Evolutionary conservation across 257 asterid species (phyloP), one percentile per base, ranked within the genome.

Genomic region (Gentiana dahurica): DNA sequence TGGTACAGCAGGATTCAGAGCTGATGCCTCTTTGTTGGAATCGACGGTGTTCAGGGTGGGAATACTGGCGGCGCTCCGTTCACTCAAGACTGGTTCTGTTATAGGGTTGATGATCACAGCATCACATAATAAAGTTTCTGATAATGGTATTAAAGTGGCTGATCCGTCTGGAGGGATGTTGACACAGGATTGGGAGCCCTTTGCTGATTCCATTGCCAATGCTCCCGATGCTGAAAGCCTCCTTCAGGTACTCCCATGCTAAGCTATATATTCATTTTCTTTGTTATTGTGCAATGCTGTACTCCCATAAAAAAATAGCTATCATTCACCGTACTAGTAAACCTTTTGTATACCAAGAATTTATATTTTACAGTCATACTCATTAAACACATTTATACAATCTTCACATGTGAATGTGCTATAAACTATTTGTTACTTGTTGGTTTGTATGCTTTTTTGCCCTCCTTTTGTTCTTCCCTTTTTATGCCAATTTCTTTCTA

Each of bases 91-190:
- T 5, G 65, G 72, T 24, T 84, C 95, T 0, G 77, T 69, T 46
- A 77, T 66, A 11, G 98, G 97, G 10, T 64, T 91, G 50, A 87
- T 87, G 98, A 85, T 91, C 75, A 91, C 97, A 3, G 97, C 98
- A 34, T 91, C 98, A 12, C 98, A 91, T 77, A 91, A 91, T 49
- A 35, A 73, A 63, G 76, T 80, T 5, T 77, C 85, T 0, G 95
- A 88, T 65, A 88, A 88, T 65, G 98, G 98, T 34, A 73, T 92
- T 71, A 92, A 92, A 73, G 73, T 91, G 13, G 94, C 95, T 13
- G 95, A 92, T 34, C 84, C 93, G 4, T 71, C 80, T 34, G 97
- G 98, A n/a, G 97, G 94, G 64, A 88, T 92, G 97, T 80, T 92
- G 69, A 78, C 98, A 70, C 98, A 88, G 76, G 65, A 62, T 32